Percentiles rank a stretch among this genome's conserved stretches.
phyloP scores from a whole-genome alignment of 305 asterid genomes.

The Fraxinus sp. region DNA sequence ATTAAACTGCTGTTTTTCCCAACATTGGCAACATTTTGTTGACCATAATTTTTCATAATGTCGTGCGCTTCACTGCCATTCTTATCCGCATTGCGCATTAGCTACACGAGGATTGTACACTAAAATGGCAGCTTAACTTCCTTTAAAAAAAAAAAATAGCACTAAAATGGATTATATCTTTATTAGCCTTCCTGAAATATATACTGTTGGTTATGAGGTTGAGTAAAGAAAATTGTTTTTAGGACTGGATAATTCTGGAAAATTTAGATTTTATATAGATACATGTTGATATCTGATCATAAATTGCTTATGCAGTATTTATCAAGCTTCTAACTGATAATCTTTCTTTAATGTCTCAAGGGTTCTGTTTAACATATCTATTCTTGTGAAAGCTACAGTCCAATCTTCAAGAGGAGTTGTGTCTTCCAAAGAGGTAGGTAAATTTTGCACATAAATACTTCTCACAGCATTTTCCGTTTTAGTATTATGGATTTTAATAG shows the following conservation, averaged over 20 bases:
- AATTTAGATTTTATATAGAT: not conserved
- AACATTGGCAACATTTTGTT: no score
- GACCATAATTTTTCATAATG: no score
- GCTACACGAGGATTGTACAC: no score
- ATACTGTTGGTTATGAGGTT: not conserved
- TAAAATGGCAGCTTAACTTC: no score
- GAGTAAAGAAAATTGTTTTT: not conserved
- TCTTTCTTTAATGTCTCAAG: not conserved
- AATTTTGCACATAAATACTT: conserved; percentile 12
- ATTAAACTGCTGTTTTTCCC: no score
- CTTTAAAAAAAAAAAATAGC: no score
- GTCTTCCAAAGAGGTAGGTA: conserved; percentile 54
- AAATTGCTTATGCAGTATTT: not conserved
- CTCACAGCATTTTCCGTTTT: not conserved
- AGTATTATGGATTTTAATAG: not conserved
- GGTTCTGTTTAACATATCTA: conserved; percentile 19
- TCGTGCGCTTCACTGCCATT: no score
- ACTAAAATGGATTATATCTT: not conserved
- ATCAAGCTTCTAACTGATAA: no score
- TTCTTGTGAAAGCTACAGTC: conserved; percentile 45
- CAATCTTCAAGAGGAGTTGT: conserved; percentile 60
- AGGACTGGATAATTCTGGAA: not conserved
- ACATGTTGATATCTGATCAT: not conserved
- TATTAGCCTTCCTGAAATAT: not conserved
- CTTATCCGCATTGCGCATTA: no score